Percentiles rank a stretch among this genome's conserved stretches.
Conservation (phyloP, 1,284 basidiomycete species). For the Leccinum variabile region DNA sequence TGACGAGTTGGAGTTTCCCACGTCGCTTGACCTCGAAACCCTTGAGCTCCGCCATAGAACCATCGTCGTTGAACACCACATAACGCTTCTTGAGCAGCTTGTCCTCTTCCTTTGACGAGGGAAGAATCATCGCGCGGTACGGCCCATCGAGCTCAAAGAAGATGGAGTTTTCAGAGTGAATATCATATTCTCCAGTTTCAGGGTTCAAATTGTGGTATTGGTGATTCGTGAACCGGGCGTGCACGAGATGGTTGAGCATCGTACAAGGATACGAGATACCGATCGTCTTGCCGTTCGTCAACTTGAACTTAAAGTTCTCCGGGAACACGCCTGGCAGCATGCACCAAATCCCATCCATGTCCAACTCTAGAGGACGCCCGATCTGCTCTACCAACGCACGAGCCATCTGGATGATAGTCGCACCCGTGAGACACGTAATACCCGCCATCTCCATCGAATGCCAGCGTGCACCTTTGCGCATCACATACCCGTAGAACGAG, state of each 20-base stretch:
- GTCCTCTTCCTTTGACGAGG: conserved; percentile 99
- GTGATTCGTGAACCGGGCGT: conserved; percentile 95
- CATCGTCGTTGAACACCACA: conserved; percentile 99
- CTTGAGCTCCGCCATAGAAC: conserved; percentile 94
- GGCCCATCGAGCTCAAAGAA: conserved; percentile 99
- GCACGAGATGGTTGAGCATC: conserved; percentile 98
- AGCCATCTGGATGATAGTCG: conserved; percentile 99
- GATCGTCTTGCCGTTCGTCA: conserved; percentile 86
- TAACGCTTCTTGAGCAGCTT: conserved; percentile 99
- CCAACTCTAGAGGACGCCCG: conserved; percentile 94
- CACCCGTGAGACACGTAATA: conserved; percentile 98
- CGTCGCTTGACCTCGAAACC: conserved; percentile 99
- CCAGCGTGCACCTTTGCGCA: conserved; percentile 99
- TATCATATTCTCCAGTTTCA: conserved; percentile 79
- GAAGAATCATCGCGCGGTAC: conserved; percentile 98
- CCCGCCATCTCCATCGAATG: conserved; percentile 99
- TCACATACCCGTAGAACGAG: conserved; percentile 99
- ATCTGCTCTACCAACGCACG: conserved; percentile 96
- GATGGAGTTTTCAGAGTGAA: conserved; percentile 98
- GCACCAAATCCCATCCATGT: conserved; percentile 99
- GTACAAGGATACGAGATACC: conserved; percentile 98
- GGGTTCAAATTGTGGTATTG: conserved; percentile 95
- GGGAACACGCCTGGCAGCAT: conserved; percentile 99
- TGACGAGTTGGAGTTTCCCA: conserved; percentile 48
- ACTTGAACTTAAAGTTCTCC: conserved; percentile 96